Percentiles rank a stretch among this genome's conserved stretches.
phyloP scores from a whole-genome alignment of 2,329 filamentous ascomycete species.

The Neofusicoccum parvum region DNA sequence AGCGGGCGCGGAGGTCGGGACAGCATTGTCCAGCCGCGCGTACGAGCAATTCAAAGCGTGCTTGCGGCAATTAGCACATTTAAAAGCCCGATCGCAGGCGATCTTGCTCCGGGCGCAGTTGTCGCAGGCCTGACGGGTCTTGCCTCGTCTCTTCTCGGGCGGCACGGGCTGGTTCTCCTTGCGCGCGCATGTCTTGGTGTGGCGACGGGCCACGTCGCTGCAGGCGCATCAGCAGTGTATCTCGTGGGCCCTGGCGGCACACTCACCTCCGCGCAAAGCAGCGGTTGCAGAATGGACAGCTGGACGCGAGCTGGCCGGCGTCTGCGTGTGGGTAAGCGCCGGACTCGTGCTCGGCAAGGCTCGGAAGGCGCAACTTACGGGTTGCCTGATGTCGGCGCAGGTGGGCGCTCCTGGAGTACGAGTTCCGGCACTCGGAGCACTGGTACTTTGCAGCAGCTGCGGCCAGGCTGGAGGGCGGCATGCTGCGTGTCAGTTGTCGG shows the following conservation, averaged over 20 bases:
- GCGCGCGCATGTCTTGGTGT: constrained; percentile 20
- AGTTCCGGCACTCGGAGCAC: background rate
- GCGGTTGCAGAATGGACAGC: constrained; percentile 20
- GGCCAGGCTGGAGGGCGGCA: too few relatives aligned
- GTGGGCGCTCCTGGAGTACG: background rate
- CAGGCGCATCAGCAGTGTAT: background rate
- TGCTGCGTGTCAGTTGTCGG: too few relatives aligned
- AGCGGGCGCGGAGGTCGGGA: too few relatives aligned
- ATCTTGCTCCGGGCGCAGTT: background rate
- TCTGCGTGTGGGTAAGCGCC: background rate
- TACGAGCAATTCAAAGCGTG: background rate
- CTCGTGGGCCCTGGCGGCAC: background rate
- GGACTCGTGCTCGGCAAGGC: background rate
- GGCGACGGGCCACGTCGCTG: constrained; percentile 23
- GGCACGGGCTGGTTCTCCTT: background rate
- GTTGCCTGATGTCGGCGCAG: constrained; percentile 22
- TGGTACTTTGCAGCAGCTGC: too few relatives aligned
- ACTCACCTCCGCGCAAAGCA: constrained; percentile 19
- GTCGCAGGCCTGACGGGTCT: constrained; percentile 19
- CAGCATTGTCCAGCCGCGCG: background rate
- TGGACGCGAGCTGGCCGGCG: background rate
- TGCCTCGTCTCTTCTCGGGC: constrained; percentile 12
- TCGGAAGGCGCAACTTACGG: constrained; percentile 1
- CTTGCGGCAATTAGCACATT: background rate
- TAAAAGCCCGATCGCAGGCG: background rate